Base-by-base conservation (phyloP, 352 stramenopile genomes). In the Phytopythium vexans region DNA sequence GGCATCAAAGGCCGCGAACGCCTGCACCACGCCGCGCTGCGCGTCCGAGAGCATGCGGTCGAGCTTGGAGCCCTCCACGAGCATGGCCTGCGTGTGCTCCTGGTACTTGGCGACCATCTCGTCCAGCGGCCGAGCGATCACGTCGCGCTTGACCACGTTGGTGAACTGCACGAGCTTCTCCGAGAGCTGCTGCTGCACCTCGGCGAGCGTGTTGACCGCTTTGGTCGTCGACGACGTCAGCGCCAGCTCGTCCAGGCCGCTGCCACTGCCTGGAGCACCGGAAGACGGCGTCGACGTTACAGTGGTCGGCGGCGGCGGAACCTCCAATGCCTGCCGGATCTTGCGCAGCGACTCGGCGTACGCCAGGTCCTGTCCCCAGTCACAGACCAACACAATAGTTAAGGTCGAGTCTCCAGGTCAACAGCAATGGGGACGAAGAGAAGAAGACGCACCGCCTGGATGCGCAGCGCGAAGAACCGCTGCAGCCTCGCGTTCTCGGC, bases 81-180 rank as follows among this genome's bases (percentile, higher is more conserved):
- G 51, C 72, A 92, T 88, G 1, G 41, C 49, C 0, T 66, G 60
- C 15, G 71, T 72, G 41, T 72, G 66, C 44, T 91, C 78, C 36
- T 88, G 73, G 57, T 75, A 90, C 11, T 66, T 89, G 8, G 61
- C 49, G 8, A 72, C 59, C 76, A 94, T 92, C 42, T 94, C 81
- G 1, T 91, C 79, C 5, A 94, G 58, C n/a, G 75, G 80, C 8
- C 79, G 77, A 1, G 60, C 50, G 11, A 83, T 62, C 15, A 94
- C 81, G 56, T 94, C 83, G 11, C 82, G 64, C 48, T 86, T 84
- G 49, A 94, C 60, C 3, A 85, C 72, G 16, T 65, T 85, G 14
- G 80, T 77, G n/a, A 92, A 78, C 53, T 89, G 81, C 49, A 82
- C 62, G 21, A 92, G 44, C 61, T 94, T 94, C 16, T 94, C 81